Evolutionary conservation across 805 yeast species (phyloP).

Genomic region (Kurtzmaniella cleridarum): DNA sequence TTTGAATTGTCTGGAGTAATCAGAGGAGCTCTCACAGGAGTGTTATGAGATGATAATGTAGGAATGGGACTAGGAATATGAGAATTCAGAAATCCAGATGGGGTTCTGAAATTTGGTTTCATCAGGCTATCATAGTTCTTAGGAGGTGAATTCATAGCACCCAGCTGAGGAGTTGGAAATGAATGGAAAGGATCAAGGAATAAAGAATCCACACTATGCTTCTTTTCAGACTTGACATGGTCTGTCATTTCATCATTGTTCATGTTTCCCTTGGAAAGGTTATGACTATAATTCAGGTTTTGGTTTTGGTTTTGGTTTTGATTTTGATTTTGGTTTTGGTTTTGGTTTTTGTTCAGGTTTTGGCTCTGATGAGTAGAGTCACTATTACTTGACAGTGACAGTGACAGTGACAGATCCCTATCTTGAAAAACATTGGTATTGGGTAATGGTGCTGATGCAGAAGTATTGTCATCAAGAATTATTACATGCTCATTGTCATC

Average conservation of each 20-base stretch:
- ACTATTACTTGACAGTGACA: background rate
- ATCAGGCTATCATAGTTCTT: no score
- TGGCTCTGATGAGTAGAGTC: background rate
- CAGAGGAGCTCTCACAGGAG: slow-evolving; percentile 12
- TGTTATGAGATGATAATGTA: slow-evolving; percentile 18
- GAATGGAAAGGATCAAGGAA: no score
- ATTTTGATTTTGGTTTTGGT: background rate
- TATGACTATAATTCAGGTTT: background rate
- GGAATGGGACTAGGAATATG: slow-evolving; percentile 22
- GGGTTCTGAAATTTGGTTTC: background rate
- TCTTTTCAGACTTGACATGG: background rate
- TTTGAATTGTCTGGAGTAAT: no score
- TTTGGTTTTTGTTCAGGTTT: background rate
- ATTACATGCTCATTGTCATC: slow-evolving; percentile 45
- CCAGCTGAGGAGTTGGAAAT: no score
- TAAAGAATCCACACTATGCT: no score
- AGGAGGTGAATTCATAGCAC: no score
- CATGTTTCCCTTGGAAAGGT: background rate
- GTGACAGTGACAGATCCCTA: background rate
- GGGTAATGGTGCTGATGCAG: slow-evolving; percentile 46
- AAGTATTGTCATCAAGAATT: slow-evolving; percentile 47
- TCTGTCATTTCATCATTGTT: background rate
- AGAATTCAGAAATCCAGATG: slow-evolving; percentile 3
- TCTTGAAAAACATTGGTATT: background rate
- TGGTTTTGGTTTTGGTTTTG: background rate